These are phyloP conservation scores for Nectriaceae sp. DNA, from an alignment of 2,329 filamentous ascomycete species.

Conservation along the genomic window DNA sequence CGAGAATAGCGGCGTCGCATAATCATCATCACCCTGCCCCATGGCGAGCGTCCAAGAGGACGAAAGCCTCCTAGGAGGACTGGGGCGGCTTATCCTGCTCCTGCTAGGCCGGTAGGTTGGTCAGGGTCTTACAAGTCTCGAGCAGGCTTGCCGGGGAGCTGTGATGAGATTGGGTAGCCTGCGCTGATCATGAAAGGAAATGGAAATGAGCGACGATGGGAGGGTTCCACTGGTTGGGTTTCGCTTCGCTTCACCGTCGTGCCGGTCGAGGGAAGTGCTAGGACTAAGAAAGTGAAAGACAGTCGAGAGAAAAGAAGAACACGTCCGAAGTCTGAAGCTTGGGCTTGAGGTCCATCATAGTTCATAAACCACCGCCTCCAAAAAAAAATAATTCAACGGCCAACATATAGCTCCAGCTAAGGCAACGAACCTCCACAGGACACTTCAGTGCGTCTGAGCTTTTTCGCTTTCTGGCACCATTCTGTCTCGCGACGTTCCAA, in stretches of 20 bases:
- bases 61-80: constrained; percentile 6
- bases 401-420: background rate
- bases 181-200: constrained; percentile 28
- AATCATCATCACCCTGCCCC: constrained; percentile 26
- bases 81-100: constrained; percentile 10
- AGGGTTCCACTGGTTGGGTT: constrained; percentile 23
- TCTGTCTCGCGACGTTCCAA: background rate
- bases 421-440: background rate
- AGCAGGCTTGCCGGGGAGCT: constrained; percentile 20
- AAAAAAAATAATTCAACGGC: too few species aligned
- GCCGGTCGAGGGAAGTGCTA: background rate
- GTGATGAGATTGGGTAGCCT: constrained; percentile 21
- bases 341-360: background rate
- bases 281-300: background rate
- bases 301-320: background rate
- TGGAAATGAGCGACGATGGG: constrained; percentile 28
- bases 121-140: constrained; percentile 6
- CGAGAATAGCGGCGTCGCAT: constrained; percentile 17
- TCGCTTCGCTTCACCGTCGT: background rate
- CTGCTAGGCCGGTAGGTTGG: constrained; percentile 22
- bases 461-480: background rate
- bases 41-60: constrained; percentile 24
- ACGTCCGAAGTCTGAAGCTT: background rate
- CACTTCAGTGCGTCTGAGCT: background rate
- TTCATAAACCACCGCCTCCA: background rate